These are phyloP conservation scores for Mycosphaerella sp. DNA, from an alignment of 2,329 filamentous ascomycete species.

Conservation along the genomic window DNA sequence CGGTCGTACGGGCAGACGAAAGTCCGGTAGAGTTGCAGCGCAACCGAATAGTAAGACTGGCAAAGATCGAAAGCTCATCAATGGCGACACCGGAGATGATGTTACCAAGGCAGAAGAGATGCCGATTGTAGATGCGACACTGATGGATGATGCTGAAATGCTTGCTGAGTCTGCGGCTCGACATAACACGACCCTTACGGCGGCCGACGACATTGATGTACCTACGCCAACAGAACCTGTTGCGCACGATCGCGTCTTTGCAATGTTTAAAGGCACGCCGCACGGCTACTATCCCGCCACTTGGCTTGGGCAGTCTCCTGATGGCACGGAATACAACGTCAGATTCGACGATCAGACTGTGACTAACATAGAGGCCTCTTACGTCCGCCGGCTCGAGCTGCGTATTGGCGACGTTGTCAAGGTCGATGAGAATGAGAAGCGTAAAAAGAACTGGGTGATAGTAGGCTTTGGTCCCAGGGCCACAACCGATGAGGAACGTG, in stretches of 20 bases:
- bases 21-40: slow-evolving; percentile 6
- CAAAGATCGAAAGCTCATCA: not conserved
- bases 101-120: not conserved
- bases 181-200: not conserved
- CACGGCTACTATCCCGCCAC: slow-evolving; percentile 55
- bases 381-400: slow-evolving; percentile 41
- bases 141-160: slow-evolving; percentile 5
- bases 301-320: slow-evolving; percentile 46
- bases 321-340: slow-evolving; percentile 40
- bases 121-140: not conserved
- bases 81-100: not conserved
- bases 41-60: slow-evolving; percentile 1
- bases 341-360: slow-evolving; percentile 46
- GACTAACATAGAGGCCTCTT: slow-evolving; percentile 37
- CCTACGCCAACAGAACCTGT: not conserved
- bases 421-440: slow-evolving; percentile 42
- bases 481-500: slow-evolving; percentile 27
- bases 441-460: slow-evolving; percentile 41
- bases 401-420: slow-evolving; percentile 43
- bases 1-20: slow-evolving; percentile 15
- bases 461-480: slow-evolving; percentile 38
- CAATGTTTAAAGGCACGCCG: slow-evolving; percentile 49
- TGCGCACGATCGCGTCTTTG: slow-evolving; percentile 50
- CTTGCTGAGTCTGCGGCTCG: not conserved
- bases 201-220: not conserved